These are phyloP conservation scores for Aspergillus bridgeri DNA, from an alignment of 495 filamentous ascomycete genomes.

Conservation along the genomic window DNA sequence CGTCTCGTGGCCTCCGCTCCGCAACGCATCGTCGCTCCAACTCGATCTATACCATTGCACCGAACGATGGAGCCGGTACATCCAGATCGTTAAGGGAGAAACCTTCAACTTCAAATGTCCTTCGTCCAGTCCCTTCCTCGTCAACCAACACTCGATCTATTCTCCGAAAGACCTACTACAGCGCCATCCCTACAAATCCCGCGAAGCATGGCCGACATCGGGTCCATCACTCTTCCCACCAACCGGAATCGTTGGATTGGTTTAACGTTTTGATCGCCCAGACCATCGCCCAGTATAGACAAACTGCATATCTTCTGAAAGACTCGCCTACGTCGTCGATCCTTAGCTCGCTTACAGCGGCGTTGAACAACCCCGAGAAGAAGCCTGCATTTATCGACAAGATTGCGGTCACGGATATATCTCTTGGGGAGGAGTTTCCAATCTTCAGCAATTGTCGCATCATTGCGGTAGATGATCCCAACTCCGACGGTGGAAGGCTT, in stretches of 20 bases:
- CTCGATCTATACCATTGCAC: conserved; percentile 42
- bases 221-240: conserved; percentile 68
- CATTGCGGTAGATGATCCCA: conserved; percentile 57
- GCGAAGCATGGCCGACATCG: conserved; percentile 45
- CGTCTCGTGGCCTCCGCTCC: conserved; percentile 69
- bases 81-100: conserved; percentile 62
- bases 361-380: conserved; percentile 72
- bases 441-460: conserved; percentile 99
- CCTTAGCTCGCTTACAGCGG: conserved; percentile 83
- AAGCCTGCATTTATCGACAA: conserved; percentile 91
- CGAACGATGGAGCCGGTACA: conserved; percentile 24
- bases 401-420: conserved; percentile 90
- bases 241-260: conserved; percentile 99
- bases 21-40: conserved; percentile 61
- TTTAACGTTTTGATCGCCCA: conserved; percentile 98
- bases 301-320: conserved; percentile 79
- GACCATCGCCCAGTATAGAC: conserved; percentile 91
- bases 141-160: conserved; percentile 81
- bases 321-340: conserved; percentile 69
- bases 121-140: conserved; percentile 56
- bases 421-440: conserved; percentile 91
- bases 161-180: conserved; percentile 95
- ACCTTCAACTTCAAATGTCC: conserved; percentile 68
- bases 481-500: conserved; percentile 58
- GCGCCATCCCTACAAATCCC: conserved; percentile 58